Evolutionary conservation across 2,329 filamentous ascomycete species (phyloP).

Genomic region (Monosporascus ibericus): DNA sequence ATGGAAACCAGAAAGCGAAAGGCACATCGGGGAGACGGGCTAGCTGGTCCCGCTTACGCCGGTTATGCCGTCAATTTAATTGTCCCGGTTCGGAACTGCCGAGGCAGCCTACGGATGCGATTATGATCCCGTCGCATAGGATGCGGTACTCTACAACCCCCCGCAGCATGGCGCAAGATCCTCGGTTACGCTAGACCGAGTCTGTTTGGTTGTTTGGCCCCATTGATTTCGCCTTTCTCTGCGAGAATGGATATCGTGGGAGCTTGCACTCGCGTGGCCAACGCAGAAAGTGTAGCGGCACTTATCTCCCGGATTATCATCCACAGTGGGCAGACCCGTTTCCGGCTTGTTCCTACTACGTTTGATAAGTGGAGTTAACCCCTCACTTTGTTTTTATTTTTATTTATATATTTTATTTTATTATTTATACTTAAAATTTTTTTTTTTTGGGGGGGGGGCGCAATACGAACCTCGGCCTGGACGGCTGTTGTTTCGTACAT

Average conservation of each 20-base stretch:
- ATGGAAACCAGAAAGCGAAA: constrained; percentile 68
- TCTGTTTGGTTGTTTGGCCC: neutral
- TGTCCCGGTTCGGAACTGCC: too few species aligned
- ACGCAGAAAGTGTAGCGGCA: neutral
- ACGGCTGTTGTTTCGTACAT: neutral
- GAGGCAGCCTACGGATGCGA: too few species aligned
- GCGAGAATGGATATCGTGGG: too few species aligned
- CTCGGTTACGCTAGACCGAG: too few species aligned
- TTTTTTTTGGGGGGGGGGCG: too few species aligned
- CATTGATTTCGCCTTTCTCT: neutral
- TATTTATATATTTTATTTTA: too few species aligned
- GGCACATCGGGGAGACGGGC: constrained; percentile 56
- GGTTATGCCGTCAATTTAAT: too few species aligned
- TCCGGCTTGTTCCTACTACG: neutral
- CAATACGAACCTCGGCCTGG: neutral
- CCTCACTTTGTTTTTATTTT: neutral
- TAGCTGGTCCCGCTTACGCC: constrained; percentile 18
- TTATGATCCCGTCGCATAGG: too few species aligned
- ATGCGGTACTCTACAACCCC: too few species aligned
- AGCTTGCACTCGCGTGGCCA: neutral
- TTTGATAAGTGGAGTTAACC: neutral
- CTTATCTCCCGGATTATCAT: neutral
- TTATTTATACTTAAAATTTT: too few species aligned
- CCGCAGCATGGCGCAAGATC: too few species aligned
- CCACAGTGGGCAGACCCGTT: neutral